A percentile compares a stretch with the other conserved stretches of the same genome.
Conservation (phyloP, 805 yeast genomes). For the Zygotorulaspora florentina region DNA sequence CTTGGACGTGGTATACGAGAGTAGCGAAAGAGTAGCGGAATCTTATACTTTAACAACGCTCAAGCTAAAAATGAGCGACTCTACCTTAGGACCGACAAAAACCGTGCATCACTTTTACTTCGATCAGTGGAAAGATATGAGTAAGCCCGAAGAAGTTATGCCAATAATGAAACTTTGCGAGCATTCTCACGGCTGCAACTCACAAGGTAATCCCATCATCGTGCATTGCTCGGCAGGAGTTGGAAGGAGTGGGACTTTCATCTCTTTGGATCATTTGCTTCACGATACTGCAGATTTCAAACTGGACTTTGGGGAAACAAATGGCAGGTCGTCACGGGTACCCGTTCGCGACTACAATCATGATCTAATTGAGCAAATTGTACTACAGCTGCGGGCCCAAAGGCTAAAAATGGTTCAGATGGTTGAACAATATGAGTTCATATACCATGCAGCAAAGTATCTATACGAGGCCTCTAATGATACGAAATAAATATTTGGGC, state of each 20-base stretch:
- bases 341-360: conserved; percentile 19
- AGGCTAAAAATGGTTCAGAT: conserved; percentile 37
- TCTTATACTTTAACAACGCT: conserved; percentile 27
- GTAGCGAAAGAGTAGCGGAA: conserved; percentile 20
- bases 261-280: conserved; percentile 43
- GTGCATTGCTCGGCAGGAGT: conserved; percentile 98
- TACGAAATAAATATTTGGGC: too few species aligned
- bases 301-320: neutral
- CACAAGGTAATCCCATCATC: conserved; percentile 47
- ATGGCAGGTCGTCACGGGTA: neutral
- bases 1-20: conserved; percentile 20
- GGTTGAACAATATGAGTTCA: conserved; percentile 32
- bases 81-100: conserved; percentile 41
- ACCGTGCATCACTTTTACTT: conserved; percentile 62
- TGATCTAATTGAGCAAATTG: conserved; percentile 35
- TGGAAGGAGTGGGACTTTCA: conserved; percentile 90
- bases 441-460: conserved; percentile 33
- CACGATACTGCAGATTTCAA: conserved; percentile 29
- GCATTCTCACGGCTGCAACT: conserved; percentile 30
- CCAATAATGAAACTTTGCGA: conserved; percentile 33
- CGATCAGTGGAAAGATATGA: conserved; percentile 81
- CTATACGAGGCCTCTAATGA: conserved; percentile 10
- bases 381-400: conserved; percentile 32
- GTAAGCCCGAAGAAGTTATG: conserved; percentile 46
- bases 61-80: conserved; percentile 17